A percentile compares a stretch with the other conserved stretches of the same genome.
Evolutionary conservation across 257 asterid species (phyloP).

Genomic region (Plantago elongata): DNA sequence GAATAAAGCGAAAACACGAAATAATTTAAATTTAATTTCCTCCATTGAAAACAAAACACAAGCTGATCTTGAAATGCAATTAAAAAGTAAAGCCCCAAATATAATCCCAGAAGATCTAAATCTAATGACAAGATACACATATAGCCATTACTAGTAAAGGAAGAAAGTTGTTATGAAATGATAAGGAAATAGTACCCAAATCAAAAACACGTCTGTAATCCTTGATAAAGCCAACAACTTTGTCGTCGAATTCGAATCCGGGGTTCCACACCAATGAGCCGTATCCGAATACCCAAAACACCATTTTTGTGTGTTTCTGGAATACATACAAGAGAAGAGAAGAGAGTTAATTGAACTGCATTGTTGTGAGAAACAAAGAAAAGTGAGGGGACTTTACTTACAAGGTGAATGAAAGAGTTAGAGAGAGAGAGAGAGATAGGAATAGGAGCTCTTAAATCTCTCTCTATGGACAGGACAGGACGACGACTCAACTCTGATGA

Average conservation of each 20-base stretch:
- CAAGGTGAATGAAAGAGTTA: too few species aligned
- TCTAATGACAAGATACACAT: too few species aligned
- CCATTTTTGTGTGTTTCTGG: conserved; percentile 33
- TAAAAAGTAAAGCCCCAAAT: background rate
- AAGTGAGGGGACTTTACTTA: too few species aligned
- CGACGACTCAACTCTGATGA: too few species aligned
- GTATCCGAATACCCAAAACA: conserved; percentile 65
- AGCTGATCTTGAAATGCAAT: background rate
- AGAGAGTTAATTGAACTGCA: background rate
- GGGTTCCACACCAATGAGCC: conserved; percentile 91
- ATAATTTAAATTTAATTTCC: too few species aligned
- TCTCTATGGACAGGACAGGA: too few species aligned
- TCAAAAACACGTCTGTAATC: conserved; percentile 66
- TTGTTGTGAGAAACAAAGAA: background rate
- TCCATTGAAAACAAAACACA: background rate
- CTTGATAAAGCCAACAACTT: conserved; percentile 54
- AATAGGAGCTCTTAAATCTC: too few species aligned
- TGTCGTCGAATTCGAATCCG: conserved; percentile 60
- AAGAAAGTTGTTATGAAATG: background rate
- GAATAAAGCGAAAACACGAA: background rate
- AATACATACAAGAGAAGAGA: background rate
- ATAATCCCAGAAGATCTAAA: too few species aligned
- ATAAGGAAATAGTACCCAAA: conserved; percentile 39
- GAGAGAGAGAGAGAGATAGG: too few species aligned
- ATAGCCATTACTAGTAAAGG: too few species aligned